Conservation (phyloP, 495 filamentous ascomycete species). For the Clavariopsis aquatica region DNA sequence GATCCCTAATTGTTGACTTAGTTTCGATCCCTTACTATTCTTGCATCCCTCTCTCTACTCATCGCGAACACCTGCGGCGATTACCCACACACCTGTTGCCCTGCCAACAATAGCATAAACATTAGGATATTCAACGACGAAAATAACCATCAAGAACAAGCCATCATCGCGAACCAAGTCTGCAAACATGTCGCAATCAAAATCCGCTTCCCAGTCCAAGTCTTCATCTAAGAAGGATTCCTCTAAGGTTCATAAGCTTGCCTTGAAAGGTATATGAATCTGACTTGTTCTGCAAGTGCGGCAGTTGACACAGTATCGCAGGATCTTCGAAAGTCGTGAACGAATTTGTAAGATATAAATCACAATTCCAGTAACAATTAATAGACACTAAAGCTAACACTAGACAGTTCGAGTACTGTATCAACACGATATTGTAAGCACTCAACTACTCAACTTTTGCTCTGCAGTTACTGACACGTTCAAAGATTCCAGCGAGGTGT, state of each 20-base stretch:
- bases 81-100: conserved; percentile 22
- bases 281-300: background rate
- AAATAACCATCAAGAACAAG: background rate
- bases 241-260: conserved; percentile 56
- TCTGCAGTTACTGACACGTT: conserved; percentile 16
- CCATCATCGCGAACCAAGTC: background rate
- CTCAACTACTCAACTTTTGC: background rate
- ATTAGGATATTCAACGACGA: conserved; percentile 6
- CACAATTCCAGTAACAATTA: background rate
- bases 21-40: background rate
- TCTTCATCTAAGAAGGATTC: conserved; percentile 68
- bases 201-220: conserved; percentile 29
- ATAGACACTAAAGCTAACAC: background rate
- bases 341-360: conserved; percentile 82
- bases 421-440: conserved; percentile 82
- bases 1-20: background rate
- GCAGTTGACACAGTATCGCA: conserved; percentile 33
- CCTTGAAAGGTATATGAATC: conserved; percentile 72
- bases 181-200: conserved; percentile 37
- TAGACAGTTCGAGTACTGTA: conserved; percentile 76
- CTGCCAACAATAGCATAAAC: conserved; percentile 29
- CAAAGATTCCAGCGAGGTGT: conserved; percentile 88
- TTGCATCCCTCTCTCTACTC: too few species aligned
- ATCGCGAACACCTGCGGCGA: background rate
- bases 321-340: conserved; percentile 84